Percentiles rank a stretch among this genome's conserved stretches.
phyloP scores from a whole-genome alignment of 331 rosid species.

The Erythrophleum ivorense region DNA sequence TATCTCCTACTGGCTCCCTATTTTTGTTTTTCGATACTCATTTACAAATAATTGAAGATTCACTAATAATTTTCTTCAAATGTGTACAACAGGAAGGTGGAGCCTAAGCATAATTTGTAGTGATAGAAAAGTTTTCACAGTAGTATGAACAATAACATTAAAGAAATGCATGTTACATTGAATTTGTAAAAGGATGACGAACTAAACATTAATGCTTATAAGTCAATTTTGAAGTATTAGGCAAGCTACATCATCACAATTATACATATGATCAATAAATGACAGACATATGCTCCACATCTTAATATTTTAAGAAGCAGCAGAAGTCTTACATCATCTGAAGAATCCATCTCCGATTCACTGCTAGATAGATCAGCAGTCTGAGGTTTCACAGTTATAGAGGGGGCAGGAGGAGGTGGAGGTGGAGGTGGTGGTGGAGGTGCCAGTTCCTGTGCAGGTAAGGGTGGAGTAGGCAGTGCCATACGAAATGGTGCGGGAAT shows the following conservation, averaged over 20 bases:
- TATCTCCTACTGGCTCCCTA: conserved; percentile 19
- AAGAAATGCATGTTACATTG: conserved; percentile 1
- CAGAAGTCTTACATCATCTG: conserved; percentile 74
- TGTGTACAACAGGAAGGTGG: conserved; percentile 12
- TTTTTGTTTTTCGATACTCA: conserved; percentile 16
- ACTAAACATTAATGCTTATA: conserved; percentile 8
- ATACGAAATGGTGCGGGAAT: conserved; percentile 96
- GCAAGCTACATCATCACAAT: conserved; percentile 5
- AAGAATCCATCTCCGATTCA: conserved; percentile 96
- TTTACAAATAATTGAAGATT: conserved; percentile 31
- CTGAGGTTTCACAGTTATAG: conserved; percentile 49
- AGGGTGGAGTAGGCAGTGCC: conserved; percentile 97
- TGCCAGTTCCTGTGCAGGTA: conserved; percentile 74
- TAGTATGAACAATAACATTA: conserved; percentile 11
- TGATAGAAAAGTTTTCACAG: neutral
- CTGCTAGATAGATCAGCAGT: conserved; percentile 65
- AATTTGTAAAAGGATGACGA: neutral
- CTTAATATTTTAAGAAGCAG: conserved; percentile 27
- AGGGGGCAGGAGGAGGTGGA: conserved; percentile 54
- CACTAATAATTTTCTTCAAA: neutral
- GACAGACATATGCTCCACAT: conserved; percentile 27
- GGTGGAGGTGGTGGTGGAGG: conserved; percentile 65
- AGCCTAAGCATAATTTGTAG: conserved; percentile 7
- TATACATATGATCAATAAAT: conserved; percentile 9
- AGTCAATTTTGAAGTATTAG: conserved; percentile 27